A percentile compares a stretch with the other conserved stretches of the same genome.
These are phyloP conservation scores for Pestalotiopsis sp. DNA, from an alignment of 2,329 filamentous ascomycete genomes.

Conservation along the genomic window DNA sequence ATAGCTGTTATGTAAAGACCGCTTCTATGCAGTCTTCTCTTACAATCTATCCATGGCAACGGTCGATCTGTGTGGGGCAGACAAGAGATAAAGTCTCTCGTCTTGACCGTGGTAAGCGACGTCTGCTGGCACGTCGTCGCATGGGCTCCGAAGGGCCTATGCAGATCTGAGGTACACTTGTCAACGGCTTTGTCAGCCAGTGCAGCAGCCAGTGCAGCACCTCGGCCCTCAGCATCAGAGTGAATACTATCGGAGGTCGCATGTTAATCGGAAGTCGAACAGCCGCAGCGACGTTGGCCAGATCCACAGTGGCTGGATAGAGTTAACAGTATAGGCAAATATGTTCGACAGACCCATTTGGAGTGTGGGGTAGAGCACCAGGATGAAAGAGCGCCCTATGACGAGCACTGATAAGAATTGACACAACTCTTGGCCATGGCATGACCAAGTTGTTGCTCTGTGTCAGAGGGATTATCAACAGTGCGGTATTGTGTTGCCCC, in stretches of 20 bases:
- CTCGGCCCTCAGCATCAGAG: not conserved
- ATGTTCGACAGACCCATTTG: not conserved
- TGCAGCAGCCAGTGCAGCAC: not conserved
- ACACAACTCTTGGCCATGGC: not conserved
- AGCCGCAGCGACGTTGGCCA: not conserved
- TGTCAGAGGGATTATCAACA: not conserved
- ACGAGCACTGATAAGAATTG: constrained; percentile 11
- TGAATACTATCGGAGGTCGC: not conserved
- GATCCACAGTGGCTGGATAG: not conserved
- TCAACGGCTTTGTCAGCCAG: not conserved
- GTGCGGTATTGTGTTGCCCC: not conserved
- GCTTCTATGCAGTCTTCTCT: not conserved
- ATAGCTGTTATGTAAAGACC: constrained; percentile 11
- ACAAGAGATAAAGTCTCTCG: constrained; percentile 10
- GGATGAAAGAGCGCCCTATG: not conserved
- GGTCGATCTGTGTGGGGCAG: constrained; percentile 5
- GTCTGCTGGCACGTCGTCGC: not conserved
- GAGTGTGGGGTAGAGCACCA: constrained; percentile 6
- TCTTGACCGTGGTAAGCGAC: not conserved
- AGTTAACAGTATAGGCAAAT: constrained; percentile 8
- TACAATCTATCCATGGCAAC: constrained; percentile 4
- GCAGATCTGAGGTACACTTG: not conserved
- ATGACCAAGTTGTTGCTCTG: not conserved
- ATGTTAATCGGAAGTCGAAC: constrained; percentile 1
- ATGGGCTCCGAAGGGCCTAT: constrained; percentile 6